Conservation (phyloP, 176 grass and related monocot species). For the Aegilops longissima region DNA sequence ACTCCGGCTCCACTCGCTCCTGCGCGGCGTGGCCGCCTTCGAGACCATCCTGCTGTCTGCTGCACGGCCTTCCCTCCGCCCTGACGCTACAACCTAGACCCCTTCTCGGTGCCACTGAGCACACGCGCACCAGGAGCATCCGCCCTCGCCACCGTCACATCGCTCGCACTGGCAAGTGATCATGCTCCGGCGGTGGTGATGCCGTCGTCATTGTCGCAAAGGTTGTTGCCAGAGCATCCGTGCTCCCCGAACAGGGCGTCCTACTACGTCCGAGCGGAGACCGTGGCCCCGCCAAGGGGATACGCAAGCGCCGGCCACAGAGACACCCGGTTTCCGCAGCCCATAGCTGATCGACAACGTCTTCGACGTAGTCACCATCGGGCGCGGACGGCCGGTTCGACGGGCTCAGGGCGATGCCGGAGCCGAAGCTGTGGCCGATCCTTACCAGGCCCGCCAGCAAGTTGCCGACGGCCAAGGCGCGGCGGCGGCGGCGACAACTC, state of each 20-base stretch:
- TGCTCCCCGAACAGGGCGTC: conserved; percentile 50
- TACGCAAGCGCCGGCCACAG: conserved; percentile 13
- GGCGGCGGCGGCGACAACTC: conserved; percentile 3
- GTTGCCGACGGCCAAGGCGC: too few relatives aligned
- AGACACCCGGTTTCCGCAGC: conserved; percentile 43
- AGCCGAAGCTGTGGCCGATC: conserved; percentile 71
- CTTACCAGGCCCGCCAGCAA: conserved; percentile 31
- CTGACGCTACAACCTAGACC: too few relatives aligned
- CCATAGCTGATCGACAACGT: conserved; percentile 32
- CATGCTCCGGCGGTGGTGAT: background rate
- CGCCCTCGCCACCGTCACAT: too few relatives aligned
- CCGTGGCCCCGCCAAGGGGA: background rate
- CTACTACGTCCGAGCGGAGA: too few relatives aligned
- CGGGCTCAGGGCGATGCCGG: conserved; percentile 8
- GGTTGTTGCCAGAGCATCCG: background rate
- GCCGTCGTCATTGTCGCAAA: background rate
- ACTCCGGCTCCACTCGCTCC: too few relatives aligned
- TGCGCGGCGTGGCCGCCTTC: too few relatives aligned
- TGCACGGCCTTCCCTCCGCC: too few relatives aligned
- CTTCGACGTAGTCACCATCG: conserved; percentile 35
- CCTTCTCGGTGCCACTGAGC: too few relatives aligned
- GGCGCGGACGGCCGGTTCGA: conserved; percentile 19
- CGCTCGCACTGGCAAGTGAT: background rate
- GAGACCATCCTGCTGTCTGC: too few relatives aligned
- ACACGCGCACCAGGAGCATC: too few relatives aligned